These are phyloP conservation scores for Begonia fuchsioides DNA, from an alignment of 306 rosid genomes.

Conservation along the genomic window DNA sequence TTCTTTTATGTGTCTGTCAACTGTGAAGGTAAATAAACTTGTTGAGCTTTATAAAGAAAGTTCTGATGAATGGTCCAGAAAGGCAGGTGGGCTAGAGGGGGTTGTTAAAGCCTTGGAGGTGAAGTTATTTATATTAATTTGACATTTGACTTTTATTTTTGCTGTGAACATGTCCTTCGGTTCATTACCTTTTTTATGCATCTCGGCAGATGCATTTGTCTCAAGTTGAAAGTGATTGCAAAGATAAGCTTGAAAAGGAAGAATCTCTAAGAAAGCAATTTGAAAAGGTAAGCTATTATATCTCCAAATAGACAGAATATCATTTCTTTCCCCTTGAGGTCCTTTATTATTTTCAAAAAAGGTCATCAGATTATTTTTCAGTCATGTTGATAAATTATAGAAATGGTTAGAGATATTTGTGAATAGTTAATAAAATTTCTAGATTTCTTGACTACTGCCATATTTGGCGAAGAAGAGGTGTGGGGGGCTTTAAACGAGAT, in stretches of 20 bases:
- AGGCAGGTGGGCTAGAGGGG: constrained; percentile 88
- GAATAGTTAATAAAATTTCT: too few relatives aligned
- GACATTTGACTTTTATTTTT: not conserved
- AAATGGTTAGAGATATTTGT: too few relatives aligned
- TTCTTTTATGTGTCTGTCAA: too few relatives aligned
- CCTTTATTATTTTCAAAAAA: too few relatives aligned
- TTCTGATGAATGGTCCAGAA: constrained; percentile 82
- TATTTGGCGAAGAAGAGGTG: too few relatives aligned
- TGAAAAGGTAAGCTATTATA: constrained; percentile 40
- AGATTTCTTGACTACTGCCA: too few relatives aligned
- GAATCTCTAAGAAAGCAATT: constrained; percentile 34
- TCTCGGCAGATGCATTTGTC: constrained; percentile 45
- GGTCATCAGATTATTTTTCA: too few relatives aligned
- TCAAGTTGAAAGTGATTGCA: constrained; percentile 68
- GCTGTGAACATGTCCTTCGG: constrained; percentile 1
- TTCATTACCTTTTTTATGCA: constrained; percentile 10
- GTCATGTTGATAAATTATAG: too few relatives aligned
- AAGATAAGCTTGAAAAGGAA: constrained; percentile 65
- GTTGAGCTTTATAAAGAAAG: constrained; percentile 74
- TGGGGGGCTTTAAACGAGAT: too few relatives aligned
- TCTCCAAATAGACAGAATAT: too few relatives aligned
- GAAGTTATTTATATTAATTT: constrained; percentile 10
- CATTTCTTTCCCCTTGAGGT: too few relatives aligned
- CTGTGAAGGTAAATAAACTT: constrained; percentile 63
- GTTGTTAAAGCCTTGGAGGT: constrained; percentile 89